These are phyloP conservation scores for Fusarium stilboides DNA, from an alignment of 2,329 filamentous ascomycete genomes.

Conservation along the genomic window DNA sequence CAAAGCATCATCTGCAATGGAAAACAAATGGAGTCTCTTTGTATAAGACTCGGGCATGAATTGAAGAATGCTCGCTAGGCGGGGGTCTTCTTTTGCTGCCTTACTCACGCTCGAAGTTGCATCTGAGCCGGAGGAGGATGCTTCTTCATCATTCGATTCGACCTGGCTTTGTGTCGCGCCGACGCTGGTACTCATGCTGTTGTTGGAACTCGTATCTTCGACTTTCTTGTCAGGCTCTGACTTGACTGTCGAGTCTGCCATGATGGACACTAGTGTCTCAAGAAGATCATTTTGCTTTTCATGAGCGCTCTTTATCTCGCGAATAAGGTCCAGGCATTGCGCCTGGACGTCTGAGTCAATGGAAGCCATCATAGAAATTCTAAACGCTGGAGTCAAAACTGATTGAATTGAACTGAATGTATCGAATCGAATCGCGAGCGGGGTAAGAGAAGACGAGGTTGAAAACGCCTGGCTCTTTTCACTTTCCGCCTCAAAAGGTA, in stretches of 20 bases:
- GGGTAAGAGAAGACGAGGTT: background rate
- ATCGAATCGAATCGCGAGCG: background rate
- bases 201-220: rapidly evolving
- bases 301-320: background rate
- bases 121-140: too few species aligned
- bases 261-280: background rate
- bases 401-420: background rate
- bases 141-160: background rate
- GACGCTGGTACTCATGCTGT: background rate
- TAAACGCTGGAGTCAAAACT: background rate
- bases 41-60: background rate
- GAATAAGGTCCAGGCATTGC: slow-evolving; percentile 1
- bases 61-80: background rate
- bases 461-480: background rate
- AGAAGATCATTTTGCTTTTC: slow-evolving; percentile 18
- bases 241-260: background rate
- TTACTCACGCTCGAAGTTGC: too few species aligned
- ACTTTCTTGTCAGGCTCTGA: background rate
- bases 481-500: background rate
- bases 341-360: background rate
- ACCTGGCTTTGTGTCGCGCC: rapidly evolving
- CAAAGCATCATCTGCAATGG: background rate
- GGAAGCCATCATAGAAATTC: background rate
- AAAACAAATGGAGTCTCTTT: background rate
- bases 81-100: too few species aligned